These are phyloP conservation scores for Eucalyptus cloeziana DNA, from an alignment of 345 rosid species.

Conservation along the genomic window DNA sequence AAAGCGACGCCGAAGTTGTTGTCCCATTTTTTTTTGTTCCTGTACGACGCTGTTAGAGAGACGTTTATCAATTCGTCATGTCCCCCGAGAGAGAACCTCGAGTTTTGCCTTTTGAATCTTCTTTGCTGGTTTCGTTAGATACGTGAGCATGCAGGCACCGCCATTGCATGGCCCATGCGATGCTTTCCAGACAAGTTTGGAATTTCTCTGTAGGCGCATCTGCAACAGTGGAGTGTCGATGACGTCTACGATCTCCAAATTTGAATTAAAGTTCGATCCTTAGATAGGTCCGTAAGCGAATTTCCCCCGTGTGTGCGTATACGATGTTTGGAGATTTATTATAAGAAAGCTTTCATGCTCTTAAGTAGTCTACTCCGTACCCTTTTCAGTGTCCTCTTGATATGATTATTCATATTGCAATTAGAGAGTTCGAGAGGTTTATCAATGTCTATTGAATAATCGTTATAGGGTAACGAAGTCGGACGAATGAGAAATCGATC, in stretches of 20 bases:
- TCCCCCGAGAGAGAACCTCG: rapidly evolving
- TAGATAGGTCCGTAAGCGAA: background rate
- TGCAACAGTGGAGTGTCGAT: background rate
- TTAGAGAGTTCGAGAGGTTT: background rate
- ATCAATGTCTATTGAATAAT: background rate
- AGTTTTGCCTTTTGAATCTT: background rate
- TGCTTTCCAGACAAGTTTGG: background rate
- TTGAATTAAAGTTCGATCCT: background rate
- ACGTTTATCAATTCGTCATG: background rate
- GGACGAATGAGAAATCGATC: rapidly evolving
- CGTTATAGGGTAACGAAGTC: background rate
- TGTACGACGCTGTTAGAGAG: background rate
- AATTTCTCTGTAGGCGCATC: background rate
- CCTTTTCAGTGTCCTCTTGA: background rate
- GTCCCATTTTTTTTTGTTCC: background rate
- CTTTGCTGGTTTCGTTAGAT: background rate
- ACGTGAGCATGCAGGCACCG: background rate
- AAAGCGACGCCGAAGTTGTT: background rate
- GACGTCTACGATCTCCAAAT: background rate
- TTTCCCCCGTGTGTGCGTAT: background rate
- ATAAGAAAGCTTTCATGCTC: background rate
- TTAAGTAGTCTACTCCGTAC: background rate
- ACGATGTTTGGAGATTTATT: background rate
- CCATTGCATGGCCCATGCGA: background rate
- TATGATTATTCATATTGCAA: background rate